These are phyloP conservation scores for Colletotrichum sp. DNA, from an alignment of 2,329 filamentous ascomycete species.

Conservation along the genomic window DNA sequence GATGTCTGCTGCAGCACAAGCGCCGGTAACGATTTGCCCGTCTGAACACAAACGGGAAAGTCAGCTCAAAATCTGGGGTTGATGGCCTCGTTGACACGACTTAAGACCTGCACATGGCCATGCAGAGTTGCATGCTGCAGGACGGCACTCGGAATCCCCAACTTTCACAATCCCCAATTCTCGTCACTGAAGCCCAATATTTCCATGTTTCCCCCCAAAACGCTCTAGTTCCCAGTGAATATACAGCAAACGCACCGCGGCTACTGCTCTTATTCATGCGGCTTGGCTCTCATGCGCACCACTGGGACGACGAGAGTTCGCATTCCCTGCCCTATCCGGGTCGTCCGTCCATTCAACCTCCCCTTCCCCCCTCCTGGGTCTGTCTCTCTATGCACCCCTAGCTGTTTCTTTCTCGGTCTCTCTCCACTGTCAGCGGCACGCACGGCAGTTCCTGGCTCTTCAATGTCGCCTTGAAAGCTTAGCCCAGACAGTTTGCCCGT, in stretches of 20 bases:
- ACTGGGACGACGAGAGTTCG: background rate
- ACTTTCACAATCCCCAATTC: background rate
- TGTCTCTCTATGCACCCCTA: background rate
- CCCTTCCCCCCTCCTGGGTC: background rate
- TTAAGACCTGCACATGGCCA: background rate
- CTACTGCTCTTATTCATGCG: background rate
- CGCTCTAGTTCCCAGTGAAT: background rate
- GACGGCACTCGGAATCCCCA: background rate
- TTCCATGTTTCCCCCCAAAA: background rate
- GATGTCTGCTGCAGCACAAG: background rate
- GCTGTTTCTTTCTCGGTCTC: background rate
- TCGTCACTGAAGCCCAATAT: background rate
- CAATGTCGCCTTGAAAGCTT: background rate
- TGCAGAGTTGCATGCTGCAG: conserved; percentile 2
- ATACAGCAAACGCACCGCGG: background rate
- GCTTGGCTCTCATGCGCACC: background rate
- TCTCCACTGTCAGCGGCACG: background rate
- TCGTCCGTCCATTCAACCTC: background rate
- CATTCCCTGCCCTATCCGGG: background rate
- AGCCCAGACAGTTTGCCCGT: background rate
- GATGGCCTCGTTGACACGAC: background rate
- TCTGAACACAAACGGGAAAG: background rate
- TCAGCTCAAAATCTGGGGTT: background rate
- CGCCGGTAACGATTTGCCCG: background rate
- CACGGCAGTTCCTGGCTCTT: background rate